Evolutionary conservation across 139 green algal genomes (phyloP).

Genomic region (Pseudopediastrum boryanum): DNA sequence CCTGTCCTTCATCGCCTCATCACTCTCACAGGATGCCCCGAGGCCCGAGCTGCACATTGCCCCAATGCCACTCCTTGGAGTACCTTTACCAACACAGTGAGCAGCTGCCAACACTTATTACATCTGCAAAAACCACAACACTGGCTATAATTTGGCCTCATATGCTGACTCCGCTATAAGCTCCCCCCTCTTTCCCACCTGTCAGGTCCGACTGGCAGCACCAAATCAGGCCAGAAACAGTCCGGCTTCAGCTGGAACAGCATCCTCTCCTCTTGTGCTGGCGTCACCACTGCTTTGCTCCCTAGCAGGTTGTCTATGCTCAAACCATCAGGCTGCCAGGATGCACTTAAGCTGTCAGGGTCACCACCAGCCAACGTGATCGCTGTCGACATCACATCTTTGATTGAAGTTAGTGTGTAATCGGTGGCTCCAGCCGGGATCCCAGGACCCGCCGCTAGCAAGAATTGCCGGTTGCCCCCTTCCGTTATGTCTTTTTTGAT

Average conservation of each 20-base stretch:
- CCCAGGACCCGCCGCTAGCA: slow-evolving; percentile 14
- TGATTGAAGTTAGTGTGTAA: slow-evolving; percentile 25
- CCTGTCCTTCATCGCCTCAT: too few relatives aligned
- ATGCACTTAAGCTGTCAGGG: too few relatives aligned
- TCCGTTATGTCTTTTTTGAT: slow-evolving; percentile 10
- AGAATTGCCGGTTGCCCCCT: slow-evolving; percentile 24
- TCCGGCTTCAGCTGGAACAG: slow-evolving; percentile 15
- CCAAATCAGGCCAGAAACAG: slow-evolving; percentile 12
- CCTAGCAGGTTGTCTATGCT: slow-evolving; percentile 25
- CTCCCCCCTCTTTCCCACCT: too few relatives aligned
- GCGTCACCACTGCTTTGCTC: not conserved
- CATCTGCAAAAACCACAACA: too few relatives aligned
- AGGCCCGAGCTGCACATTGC: too few relatives aligned
- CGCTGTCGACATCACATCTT: slow-evolving; percentile 6
- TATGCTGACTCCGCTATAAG: too few relatives aligned
- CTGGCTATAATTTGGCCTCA: too few relatives aligned
- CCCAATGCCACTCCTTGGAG: too few relatives aligned
- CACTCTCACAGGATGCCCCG: too few relatives aligned
- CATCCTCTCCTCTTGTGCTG: slow-evolving; percentile 2
- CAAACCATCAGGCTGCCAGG: not conserved
- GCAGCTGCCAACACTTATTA: too few relatives aligned
- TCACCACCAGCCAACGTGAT: not conserved
- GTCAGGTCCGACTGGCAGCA: slow-evolving; percentile 9
- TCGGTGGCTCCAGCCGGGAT: slow-evolving; percentile 13
- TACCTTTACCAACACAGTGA: too few relatives aligned